Conservation (phyloP, 768 basidiomycete genomes). For the Fibroporia radiculosa region DNA sequence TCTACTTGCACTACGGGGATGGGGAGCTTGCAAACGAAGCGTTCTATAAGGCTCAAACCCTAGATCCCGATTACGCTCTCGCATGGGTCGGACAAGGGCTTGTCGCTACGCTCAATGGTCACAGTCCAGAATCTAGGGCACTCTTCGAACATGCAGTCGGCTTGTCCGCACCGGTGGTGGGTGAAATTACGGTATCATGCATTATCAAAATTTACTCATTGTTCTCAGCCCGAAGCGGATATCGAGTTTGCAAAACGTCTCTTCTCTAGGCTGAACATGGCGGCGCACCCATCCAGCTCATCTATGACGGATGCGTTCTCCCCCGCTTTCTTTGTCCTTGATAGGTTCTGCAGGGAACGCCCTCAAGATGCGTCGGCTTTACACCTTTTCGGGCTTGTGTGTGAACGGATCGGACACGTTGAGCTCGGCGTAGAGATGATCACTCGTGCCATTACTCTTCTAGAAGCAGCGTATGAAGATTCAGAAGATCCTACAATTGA, state of each 20-base stretch:
- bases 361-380: constrained; percentile 68
- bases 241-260: constrained; percentile 61
- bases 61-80: constrained; percentile 83
- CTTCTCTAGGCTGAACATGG: constrained; percentile 35
- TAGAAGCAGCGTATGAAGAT: constrained; percentile 88
- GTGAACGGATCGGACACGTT: constrained; percentile 72
- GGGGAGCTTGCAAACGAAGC: constrained; percentile 78
- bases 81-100: constrained; percentile 91
- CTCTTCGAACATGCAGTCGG: constrained; percentile 69
- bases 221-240: constrained; percentile 68
- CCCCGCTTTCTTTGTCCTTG: constrained; percentile 74
- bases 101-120: constrained; percentile 52
- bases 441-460: constrained; percentile 51
- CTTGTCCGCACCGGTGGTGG: constrained; percentile 49
- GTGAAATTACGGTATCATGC: constrained; percentile 17
- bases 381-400: constrained; percentile 79
- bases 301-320: constrained; percentile 44
- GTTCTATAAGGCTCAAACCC: constrained; percentile 78
- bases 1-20: constrained; percentile 79
- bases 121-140: constrained; percentile 52
- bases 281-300: constrained; percentile 9
- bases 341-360: constrained; percentile 61
- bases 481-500: constrained; percentile 77
- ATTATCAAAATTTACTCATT: not conserved
- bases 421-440: constrained; percentile 54